Evolutionary conservation across 768 basidiomycete genomes (phyloP).

Genomic region (Omphalotus guepiniiformis): DNA sequence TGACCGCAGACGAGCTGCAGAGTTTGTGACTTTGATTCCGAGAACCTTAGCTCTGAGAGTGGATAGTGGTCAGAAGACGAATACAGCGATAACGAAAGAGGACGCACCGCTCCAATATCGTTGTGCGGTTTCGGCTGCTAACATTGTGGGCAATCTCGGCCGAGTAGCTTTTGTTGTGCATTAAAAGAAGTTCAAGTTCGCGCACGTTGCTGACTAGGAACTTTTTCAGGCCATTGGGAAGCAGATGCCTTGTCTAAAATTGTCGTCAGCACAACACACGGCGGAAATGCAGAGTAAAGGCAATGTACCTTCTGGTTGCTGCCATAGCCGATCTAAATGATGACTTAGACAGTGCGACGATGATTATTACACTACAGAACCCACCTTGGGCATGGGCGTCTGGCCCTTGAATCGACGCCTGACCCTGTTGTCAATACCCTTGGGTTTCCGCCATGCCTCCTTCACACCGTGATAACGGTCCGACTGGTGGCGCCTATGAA

Average conservation of each 20-base stretch:
- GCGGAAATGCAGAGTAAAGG: neutral
- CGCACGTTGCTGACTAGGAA: slow-evolving; percentile 91
- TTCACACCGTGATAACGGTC: slow-evolving; percentile 97
- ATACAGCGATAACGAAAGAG: neutral
- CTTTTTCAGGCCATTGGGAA: slow-evolving; percentile 95
- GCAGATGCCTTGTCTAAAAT: slow-evolving; percentile 83
- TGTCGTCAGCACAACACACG: slow-evolving; percentile 2
- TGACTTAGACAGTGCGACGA: neutral
- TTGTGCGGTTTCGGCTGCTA: slow-evolving; percentile 89
- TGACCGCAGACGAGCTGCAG: slow-evolving; percentile 87
- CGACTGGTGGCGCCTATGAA: slow-evolving; percentile 89
- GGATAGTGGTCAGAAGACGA: slow-evolving; percentile 7
- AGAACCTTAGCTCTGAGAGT: slow-evolving; percentile 69
- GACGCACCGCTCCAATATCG: slow-evolving; percentile 80
- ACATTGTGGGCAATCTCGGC: slow-evolving; percentile 98
- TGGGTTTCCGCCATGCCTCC: slow-evolving; percentile 99
- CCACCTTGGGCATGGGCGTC: slow-evolving; percentile 90
- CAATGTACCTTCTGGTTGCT: slow-evolving; percentile 49
- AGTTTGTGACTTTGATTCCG: slow-evolving; percentile 92
- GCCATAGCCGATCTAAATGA: slow-evolving; percentile 62
- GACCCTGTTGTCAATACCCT: slow-evolving; percentile 99
- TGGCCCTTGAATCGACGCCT: slow-evolving; percentile 95
- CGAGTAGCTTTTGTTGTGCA: slow-evolving; percentile 96
- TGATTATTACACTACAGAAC: slow-evolving; percentile 6
- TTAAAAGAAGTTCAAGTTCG: slow-evolving; percentile 91